Conservation (phyloP, 352 stramenopile species). For the Phytophthora foliorum region DNA sequence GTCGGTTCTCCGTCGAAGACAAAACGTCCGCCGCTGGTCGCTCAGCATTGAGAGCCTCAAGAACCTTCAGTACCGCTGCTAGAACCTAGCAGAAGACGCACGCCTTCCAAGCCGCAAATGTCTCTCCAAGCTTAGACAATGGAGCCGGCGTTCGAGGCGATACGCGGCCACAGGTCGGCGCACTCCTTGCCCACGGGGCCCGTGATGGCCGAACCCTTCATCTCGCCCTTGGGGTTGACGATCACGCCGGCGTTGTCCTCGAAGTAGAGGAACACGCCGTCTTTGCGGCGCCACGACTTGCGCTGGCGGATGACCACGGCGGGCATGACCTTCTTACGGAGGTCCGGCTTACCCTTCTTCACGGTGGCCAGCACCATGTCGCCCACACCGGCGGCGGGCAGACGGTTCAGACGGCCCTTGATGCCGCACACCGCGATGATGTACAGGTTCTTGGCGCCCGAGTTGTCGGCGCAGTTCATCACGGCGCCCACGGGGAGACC, state of each 20-base stretch:
- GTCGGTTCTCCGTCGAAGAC: conserved; percentile 30
- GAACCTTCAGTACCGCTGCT: not conserved
- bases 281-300: conserved; percentile 99
- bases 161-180: conserved; percentile 99
- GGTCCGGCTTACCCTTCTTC: conserved; percentile 99
- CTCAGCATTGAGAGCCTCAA: not conserved
- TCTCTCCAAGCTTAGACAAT: conserved; percentile 95
- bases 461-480: conserved; percentile 99
- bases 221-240: conserved; percentile 99
- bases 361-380: conserved; percentile 99
- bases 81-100: not conserved
- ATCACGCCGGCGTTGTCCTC: conserved; percentile 99
- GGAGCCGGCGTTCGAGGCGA: conserved; percentile 99
- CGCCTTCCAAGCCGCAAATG: not conserved
- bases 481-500: conserved; percentile 99
- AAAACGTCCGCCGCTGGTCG: no score
- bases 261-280: conserved; percentile 99
- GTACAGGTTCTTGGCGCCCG: conserved; percentile 99
- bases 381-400: conserved; percentile 98
- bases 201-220: conserved; percentile 99
- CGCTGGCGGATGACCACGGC: conserved; percentile 99
- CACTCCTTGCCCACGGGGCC: conserved; percentile 99
- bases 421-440: conserved; percentile 99
- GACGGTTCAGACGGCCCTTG: conserved; percentile 99
- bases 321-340: conserved; percentile 99